Evolutionary conservation across 148 eudicot genomes (phyloP).

Genomic region (Pouteria glomerata): DNA sequence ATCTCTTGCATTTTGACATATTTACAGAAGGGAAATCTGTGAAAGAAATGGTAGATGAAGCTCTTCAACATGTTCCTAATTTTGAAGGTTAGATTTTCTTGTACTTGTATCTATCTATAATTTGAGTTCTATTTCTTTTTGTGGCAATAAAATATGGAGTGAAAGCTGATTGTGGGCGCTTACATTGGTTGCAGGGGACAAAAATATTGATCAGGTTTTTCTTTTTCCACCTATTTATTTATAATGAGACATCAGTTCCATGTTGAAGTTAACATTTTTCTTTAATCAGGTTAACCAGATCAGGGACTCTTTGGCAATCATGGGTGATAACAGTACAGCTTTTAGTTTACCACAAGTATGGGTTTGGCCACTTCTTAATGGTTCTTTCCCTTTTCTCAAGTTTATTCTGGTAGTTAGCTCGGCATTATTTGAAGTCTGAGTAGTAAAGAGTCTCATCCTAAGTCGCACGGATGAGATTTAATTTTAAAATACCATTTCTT

Average conservation of each 20-base stretch:
- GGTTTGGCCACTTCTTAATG: conserved; percentile 2
- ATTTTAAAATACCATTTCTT: too few species aligned
- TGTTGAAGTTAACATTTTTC: conserved; percentile 2
- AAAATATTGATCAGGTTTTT: conserved; percentile 82
- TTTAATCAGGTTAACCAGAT: conserved; percentile 80
- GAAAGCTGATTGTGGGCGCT: conserved; percentile 23
- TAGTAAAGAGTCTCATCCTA: neutral
- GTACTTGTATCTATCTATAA: neutral
- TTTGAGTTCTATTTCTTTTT: neutral
- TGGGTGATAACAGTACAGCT: conserved; percentile 97
- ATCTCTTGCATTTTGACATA: conserved; percentile 4
- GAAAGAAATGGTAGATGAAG: conserved; percentile 91
- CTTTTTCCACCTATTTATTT: neutral
- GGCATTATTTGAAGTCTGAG: neutral
- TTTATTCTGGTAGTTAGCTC: neutral
- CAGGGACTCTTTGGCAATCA: conserved; percentile 83
- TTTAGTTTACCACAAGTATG: conserved; percentile 95
- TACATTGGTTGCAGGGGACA: conserved; percentile 62
- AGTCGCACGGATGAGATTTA: too few species aligned
- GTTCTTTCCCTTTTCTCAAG: neutral
- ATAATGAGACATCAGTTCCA: neutral
- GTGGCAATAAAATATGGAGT: neutral
- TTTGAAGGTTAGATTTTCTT: conserved; percentile 49
- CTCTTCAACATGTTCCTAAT: conserved; percentile 80
- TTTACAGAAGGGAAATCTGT: conserved; percentile 90